Evolutionary conservation across 768 basidiomycete genomes (phyloP), one percentile per base, ranked within the genome.

Genomic region (Mrakia blollopis): DNA sequence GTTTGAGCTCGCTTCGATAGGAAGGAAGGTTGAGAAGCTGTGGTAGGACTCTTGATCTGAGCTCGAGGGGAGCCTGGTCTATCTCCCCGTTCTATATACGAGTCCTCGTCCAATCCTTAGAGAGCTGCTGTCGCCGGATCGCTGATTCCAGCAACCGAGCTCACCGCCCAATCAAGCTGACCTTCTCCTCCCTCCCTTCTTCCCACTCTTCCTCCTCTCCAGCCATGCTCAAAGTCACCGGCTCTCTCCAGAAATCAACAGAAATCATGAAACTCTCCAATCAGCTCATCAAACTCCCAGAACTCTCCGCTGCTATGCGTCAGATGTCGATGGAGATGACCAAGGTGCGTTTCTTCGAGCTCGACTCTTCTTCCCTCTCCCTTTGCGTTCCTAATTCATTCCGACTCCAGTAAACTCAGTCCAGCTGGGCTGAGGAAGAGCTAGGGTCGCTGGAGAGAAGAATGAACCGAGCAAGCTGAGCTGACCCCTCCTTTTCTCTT

Each of bases 271-370:
- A 92, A 85, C 87, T 95, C 60, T 95, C 94, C n/a, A 98, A 96
- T 85, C 85, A 91, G 37, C 87, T 98, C 67, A 86, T 98, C 79
- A 94, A 90, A 81, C 87, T 99, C 23, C 97, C 97, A 25, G 94
- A 98, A 83, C 89, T 98, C 68, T 91, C 91, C 84, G 90, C 89
- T 79, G 88, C 89, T 0, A 99, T 99, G 97, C 89, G 94, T 50
- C 92, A 97, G 81, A 95, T 99, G 94, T 93, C 91, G 80, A 93
- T 95, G 91, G 97, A 99, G 84, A 98, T 98, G 97, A 98, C 92
- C 79, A 98, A 98, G 89, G 96, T 91, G n/a, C n/a, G n/a, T n/a
- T n/a, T n/a, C n/a, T n/a, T n/a, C n/a, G 80, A 57, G 86, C 73
- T 63, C 35, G 57, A 6, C 67, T 21, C 37, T 5, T 60, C 18